Evolutionary conservation across 441 rosid species (phyloP).

Genomic region (Mallotus repandus): DNA sequence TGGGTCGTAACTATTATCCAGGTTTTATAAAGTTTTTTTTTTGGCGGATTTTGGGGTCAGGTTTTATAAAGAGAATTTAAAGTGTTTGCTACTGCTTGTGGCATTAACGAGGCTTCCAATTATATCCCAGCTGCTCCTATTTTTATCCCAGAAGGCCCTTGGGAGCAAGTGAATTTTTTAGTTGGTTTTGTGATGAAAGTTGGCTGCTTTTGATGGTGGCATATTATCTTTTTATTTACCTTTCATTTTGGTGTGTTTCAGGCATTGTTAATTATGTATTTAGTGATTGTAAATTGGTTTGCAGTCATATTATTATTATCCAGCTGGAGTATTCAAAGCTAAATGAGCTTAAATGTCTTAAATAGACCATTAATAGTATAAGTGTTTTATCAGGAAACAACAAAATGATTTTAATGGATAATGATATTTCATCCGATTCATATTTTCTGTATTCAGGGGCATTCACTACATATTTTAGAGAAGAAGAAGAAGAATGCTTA

Average conservation of each 20-base stretch:
- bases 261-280: background rate
- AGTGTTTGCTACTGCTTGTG: constrained; percentile 36
- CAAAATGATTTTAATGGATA: background rate
- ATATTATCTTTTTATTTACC: constrained; percentile 12
- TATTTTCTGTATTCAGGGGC: constrained; percentile 46
- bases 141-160: constrained; percentile 74
- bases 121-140: constrained; percentile 83
- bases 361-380: background rate
- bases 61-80: constrained; percentile 35
- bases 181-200: background rate
- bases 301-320: background rate
- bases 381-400: background rate
- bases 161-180: constrained; percentile 61
- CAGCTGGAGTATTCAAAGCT: background rate
- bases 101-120: constrained; percentile 44
- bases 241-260: constrained; percentile 11
- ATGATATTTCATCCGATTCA: constrained; percentile 1
- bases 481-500: too few species aligned
- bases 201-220: background rate
- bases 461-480: constrained; percentile 59
- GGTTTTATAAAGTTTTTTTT: background rate
- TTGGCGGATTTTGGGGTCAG: constrained; percentile 33
- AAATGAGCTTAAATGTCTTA: background rate
- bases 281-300: background rate
- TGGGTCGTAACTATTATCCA: too few species aligned